Conservation (phyloP, 163 green algal genomes). For the Chloroidium sp. region DNA sequence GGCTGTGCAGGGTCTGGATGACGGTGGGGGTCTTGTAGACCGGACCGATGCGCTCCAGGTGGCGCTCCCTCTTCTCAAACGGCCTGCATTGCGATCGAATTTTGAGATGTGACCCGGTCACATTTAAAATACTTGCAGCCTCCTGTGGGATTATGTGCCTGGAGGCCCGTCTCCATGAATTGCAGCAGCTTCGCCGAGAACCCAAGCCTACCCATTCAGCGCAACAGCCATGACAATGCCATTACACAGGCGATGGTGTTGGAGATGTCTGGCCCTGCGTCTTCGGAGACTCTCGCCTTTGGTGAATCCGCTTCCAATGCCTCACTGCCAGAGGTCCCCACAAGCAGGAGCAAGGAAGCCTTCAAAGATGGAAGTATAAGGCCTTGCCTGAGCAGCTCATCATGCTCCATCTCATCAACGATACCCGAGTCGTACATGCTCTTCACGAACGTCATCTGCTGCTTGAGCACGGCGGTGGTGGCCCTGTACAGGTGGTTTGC, state of each 20-base stretch:
- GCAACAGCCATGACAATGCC: no score
- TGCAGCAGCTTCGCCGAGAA: no score
- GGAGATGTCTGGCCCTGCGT: no score
- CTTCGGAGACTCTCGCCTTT: no score
- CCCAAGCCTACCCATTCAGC: no score
- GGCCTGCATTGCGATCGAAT: slow-evolving; percentile 7
- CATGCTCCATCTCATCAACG: slow-evolving; percentile 43
- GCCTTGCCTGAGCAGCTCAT: slow-evolving; percentile 16
- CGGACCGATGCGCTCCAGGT: slow-evolving; percentile 45
- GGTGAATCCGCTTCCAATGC: not conserved
- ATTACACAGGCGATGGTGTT: no score
- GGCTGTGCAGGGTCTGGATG: slow-evolving; percentile 36
- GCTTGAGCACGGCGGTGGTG: slow-evolving; percentile 26
- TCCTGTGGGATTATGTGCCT: no score
- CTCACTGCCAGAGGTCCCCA: not conserved
- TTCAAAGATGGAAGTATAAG: not conserved
- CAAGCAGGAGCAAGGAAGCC: not conserved
- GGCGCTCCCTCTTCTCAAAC: slow-evolving; percentile 42
- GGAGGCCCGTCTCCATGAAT: no score
- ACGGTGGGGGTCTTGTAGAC: slow-evolving; percentile 38
- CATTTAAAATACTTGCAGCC: no score
- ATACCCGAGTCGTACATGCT: slow-evolving; percentile 42
- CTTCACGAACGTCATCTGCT: slow-evolving; percentile 41
- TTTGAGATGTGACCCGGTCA: no score
- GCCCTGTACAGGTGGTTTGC: not conserved